Percentiles rank a stretch among this genome's conserved stretches.
Conservation (phyloP, 2,329 filamentous ascomycete species). For the Verticillium klebahnii region DNA sequence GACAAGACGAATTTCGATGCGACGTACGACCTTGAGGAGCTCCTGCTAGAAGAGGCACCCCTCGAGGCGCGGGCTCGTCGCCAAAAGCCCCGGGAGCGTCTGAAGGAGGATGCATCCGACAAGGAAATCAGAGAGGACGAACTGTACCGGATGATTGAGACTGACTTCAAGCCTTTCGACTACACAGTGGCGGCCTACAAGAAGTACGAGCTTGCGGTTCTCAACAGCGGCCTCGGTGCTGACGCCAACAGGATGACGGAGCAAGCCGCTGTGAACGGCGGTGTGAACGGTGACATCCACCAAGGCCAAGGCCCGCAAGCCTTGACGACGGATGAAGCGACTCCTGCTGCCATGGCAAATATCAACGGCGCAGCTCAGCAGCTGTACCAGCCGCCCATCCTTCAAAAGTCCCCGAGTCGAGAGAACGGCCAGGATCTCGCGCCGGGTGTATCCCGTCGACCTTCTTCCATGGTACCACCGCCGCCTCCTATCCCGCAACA, state of each 20-base stretch:
- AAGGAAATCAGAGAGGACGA: conserved; percentile 95
- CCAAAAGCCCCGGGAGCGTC: conserved; percentile 86
- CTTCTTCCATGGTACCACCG: conserved; percentile 5
- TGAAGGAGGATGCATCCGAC: conserved; percentile 91
- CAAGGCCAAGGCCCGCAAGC: conserved; percentile 32
- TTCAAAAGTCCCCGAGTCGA: conserved; percentile 5
- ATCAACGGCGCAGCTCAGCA: conserved; percentile 14
- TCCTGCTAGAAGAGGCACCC: conserved; percentile 89
- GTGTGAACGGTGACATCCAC: conserved; percentile 2
- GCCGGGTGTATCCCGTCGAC: neutral
- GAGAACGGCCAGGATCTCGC: conserved; percentile 15
- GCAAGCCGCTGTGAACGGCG: conserved; percentile 8
- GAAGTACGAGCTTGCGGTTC: conserved; percentile 41
- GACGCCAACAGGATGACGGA: conserved; percentile 13
- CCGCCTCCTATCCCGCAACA: conserved; percentile 39
- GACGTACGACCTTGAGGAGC: conserved; percentile 92
- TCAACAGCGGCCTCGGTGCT: conserved; percentile 5
- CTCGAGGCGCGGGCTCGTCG: conserved; percentile 86
- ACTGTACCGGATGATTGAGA: conserved; percentile 89
- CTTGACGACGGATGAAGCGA: conserved; percentile 47
- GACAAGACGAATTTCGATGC: conserved; percentile 99
- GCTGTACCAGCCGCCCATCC: neutral
- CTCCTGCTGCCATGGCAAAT: conserved; percentile 29
- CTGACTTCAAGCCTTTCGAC: conserved; percentile 90
- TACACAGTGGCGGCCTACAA: conserved; percentile 81